Evolutionary conservation across 768 basidiomycete genomes (phyloP).

Genomic region (Chlorophyllum brunneum): DNA sequence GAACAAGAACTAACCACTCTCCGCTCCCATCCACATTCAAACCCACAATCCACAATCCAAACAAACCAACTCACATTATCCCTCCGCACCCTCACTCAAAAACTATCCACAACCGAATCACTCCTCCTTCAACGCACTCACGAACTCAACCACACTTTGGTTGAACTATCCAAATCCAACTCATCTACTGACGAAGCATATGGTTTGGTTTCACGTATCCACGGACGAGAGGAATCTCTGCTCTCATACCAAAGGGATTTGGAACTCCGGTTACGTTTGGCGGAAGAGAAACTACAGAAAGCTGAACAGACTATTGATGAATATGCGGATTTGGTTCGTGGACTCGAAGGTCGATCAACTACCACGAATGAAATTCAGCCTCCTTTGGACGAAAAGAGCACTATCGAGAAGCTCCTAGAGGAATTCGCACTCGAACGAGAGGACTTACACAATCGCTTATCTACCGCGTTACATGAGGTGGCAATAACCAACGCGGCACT

Average conservation of each 20-base stretch:
- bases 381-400: slow-evolving; percentile 21
- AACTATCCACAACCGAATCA: slow-evolving; percentile 59
- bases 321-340: slow-evolving; percentile 72
- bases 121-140: slow-evolving; percentile 44
- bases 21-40: slow-evolving; percentile 40
- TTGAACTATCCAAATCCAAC: slow-evolving; percentile 40
- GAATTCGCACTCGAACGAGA: slow-evolving; percentile 50
- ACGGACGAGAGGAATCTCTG: slow-evolving; percentile 51
- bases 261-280: slow-evolving; percentile 38
- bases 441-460: slow-evolving; percentile 38
- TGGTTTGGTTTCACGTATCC: slow-evolving; percentile 48
- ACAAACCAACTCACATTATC: slow-evolving; percentile 60
- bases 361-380: no score
- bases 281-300: slow-evolving; percentile 58
- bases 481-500: slow-evolving; percentile 36
- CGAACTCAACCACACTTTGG: slow-evolving; percentile 39
- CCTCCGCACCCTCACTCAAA: slow-evolving; percentile 63
- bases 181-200: slow-evolving; percentile 48
- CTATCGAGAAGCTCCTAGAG: slow-evolving; percentile 42
- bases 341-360: slow-evolving; percentile 40
- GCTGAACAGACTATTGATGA: slow-evolving; percentile 64
- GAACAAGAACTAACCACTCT: slow-evolving; percentile 52
- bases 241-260: slow-evolving; percentile 47
- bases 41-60: slow-evolving; percentile 26
- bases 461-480: slow-evolving; percentile 40